phyloP scores from a whole-genome alignment of 2,329 filamentous ascomycete genomes.

The Penicillium sp. region DNA sequence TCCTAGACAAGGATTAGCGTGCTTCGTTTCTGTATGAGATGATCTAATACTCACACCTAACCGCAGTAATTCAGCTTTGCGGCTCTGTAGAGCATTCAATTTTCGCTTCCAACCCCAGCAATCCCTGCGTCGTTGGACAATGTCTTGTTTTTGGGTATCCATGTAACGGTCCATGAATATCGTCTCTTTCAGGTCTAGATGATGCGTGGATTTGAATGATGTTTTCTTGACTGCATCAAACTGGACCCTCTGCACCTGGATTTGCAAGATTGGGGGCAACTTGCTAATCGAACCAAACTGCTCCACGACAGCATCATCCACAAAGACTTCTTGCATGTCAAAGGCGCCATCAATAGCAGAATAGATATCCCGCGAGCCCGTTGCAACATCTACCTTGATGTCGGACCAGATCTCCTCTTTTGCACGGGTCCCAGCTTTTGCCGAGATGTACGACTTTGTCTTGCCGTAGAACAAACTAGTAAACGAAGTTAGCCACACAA shows the following conservation, averaged over 20 bases:
- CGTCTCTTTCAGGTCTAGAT: conserved; percentile 72
- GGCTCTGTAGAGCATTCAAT: conserved; percentile 53
- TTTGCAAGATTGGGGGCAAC: conserved; percentile 81
- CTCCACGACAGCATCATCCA: conserved; percentile 57
- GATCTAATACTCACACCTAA: conserved; percentile 24
- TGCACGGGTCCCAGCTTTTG: conserved; percentile 42
- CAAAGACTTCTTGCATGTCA: conserved; percentile 70
- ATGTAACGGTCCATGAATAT: conserved; percentile 88
- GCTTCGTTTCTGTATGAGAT: conserved; percentile 17
- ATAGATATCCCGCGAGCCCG: conserved; percentile 65
- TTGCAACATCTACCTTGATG: conserved; percentile 57
- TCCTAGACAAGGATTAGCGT: conserved; percentile 11
- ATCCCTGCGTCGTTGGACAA: conserved; percentile 62
- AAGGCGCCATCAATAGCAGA: conserved; percentile 82
- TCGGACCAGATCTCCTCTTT: conserved; percentile 61
- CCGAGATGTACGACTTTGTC: conserved; percentile 44
- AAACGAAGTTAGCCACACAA: conserved; percentile 12
- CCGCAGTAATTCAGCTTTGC: conserved; percentile 41
- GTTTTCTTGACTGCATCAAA: conserved; percentile 60
- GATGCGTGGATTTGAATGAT: conserved; percentile 69
- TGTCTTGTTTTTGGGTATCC: conserved; percentile 55
- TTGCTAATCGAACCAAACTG: conserved; percentile 68
- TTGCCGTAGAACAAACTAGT: conserved; percentile 49
- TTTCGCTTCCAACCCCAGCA: conserved; percentile 71
- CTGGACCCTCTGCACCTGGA: conserved; percentile 80